These are phyloP conservation scores for Acacia acuminata DNA, from an alignment of 306 rosid species.

Conservation along the genomic window DNA sequence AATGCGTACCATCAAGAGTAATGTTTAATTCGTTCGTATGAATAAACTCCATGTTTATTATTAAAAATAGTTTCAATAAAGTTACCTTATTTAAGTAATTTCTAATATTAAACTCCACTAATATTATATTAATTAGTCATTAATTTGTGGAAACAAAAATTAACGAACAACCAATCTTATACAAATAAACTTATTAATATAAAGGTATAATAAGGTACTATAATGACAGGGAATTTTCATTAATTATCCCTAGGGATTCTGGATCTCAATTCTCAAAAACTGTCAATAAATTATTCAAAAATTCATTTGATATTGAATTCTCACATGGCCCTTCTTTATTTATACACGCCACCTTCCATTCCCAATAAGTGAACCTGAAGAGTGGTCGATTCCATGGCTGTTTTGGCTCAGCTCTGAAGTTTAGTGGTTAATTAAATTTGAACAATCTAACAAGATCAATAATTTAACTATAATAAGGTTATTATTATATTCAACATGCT, in stretches of 20 bases:
- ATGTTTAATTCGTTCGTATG: not conserved
- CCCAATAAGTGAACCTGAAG: not conserved
- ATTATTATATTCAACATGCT: not conserved
- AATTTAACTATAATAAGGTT: too few species aligned
- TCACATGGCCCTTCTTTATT: not conserved
- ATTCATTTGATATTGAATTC: not conserved
- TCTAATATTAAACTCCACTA: too few species aligned
- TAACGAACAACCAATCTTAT: too few species aligned
- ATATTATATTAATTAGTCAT: too few species aligned
- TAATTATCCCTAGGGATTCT: not conserved
- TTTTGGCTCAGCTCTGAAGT: not conserved
- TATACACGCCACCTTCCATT: not conserved
- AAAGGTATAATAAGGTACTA: too few species aligned
- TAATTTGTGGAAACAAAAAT: too few species aligned
- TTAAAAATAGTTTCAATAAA: too few species aligned
- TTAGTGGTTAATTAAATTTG: not conserved
- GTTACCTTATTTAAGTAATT: too few species aligned
- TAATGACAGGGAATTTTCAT: too few species aligned
- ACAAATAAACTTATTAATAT: too few species aligned
- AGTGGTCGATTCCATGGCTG: not conserved
- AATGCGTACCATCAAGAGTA: too few species aligned
- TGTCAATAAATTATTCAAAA: not conserved
- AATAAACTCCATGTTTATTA: too few species aligned
- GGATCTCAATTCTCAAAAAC: not conserved
- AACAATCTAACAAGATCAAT: not conserved